Conservation (phyloP, 2,329 filamentous ascomycete species). For the Alternaria novae-zelandiae region DNA sequence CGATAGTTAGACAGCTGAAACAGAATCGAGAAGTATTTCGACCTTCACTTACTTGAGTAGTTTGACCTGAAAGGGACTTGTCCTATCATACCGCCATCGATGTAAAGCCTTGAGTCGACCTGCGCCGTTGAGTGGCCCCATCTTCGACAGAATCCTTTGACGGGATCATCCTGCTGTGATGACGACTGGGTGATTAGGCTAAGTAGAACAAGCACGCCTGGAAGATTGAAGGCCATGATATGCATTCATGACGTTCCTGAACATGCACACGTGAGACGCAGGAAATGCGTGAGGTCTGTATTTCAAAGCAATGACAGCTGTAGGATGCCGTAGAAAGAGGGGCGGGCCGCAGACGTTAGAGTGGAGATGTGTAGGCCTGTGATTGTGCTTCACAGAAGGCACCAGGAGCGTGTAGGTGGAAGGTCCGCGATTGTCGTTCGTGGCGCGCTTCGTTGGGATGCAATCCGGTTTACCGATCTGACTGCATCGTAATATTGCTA, state of each 20-base stretch:
- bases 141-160: constrained; percentile 58
- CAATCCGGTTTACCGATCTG: constrained; percentile 30
- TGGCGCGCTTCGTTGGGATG: constrained; percentile 25
- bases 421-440: constrained; percentile 24
- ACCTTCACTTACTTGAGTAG: constrained; percentile 61
- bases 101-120: constrained; percentile 65
- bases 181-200: constrained; percentile 32
- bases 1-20: constrained; percentile 14
- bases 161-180: constrained; percentile 57
- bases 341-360: constrained; percentile 18
- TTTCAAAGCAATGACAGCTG: constrained; percentile 15
- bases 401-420: constrained; percentile 21
- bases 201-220: constrained; percentile 34
- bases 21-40: not conserved
- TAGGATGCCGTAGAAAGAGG: constrained; percentile 9
- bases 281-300: constrained; percentile 15
- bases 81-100: constrained; percentile 57
- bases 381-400: constrained; percentile 21
- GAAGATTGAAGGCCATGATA: constrained; percentile 41
- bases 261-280: constrained; percentile 22
- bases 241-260: constrained; percentile 32
- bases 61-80: constrained; percentile 44
- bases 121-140: constrained; percentile 66
- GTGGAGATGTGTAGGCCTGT: constrained; percentile 38
- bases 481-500: constrained; percentile 27